A percentile compares a stretch with the other conserved stretches of the same genome.
Evolutionary conservation across 257 asterid species (phyloP).

Genomic region (Salvia rosmarinus): DNA sequence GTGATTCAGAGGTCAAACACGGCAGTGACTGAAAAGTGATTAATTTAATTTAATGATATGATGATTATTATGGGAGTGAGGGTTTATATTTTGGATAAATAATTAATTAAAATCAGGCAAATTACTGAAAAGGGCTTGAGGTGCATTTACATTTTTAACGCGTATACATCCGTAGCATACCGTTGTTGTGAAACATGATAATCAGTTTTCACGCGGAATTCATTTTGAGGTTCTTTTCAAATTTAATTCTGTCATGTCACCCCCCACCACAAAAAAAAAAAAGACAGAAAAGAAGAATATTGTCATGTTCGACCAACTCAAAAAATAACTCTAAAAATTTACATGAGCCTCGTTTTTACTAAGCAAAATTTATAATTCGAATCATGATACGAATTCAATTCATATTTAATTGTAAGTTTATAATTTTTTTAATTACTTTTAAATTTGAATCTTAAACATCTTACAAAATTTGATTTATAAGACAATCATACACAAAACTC

Average conservation of each 20-base stretch:
- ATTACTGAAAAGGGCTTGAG: constrained; percentile 42
- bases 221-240: neutral
- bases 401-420: no score
- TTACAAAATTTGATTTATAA: no score
- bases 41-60: constrained; percentile 35
- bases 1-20: constrained; percentile 72
- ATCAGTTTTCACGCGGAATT: neutral
- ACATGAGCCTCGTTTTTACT: no score
- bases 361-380: no score
- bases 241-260: constrained; percentile 1
- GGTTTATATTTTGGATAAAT: neutral
- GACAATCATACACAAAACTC: no score
- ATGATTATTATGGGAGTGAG: constrained; percentile 40
- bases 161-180: neutral
- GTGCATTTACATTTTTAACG: neutral
- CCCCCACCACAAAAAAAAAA: no score
- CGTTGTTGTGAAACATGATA: neutral
- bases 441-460: no score
- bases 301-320: neutral
- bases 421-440: no score
- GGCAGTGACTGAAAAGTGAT: constrained; percentile 62
- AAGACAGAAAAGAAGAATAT: no score
- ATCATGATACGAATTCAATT: no score
- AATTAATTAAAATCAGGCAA: neutral
- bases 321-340: no score